Evolutionary conservation across 2,329 filamentous ascomycete species (phyloP).

Genomic region (Botrytis porri): DNA sequence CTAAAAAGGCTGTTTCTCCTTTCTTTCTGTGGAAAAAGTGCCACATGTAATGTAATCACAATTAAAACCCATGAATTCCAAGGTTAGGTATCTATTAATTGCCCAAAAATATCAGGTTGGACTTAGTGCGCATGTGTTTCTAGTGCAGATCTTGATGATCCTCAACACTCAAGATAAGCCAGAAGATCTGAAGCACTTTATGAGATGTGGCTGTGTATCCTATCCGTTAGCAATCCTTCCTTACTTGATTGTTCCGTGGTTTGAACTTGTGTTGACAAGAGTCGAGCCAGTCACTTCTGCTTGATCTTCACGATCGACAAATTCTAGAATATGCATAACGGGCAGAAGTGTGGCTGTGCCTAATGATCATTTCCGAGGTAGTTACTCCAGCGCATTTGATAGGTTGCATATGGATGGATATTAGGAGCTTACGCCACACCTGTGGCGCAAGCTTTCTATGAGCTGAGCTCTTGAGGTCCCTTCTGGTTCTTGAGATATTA

Average conservation of each 20-base stretch:
- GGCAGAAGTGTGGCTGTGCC: neutral
- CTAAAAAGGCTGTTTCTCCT: neutral
- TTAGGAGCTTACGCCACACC: neutral
- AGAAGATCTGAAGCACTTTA: neutral
- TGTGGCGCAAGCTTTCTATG: neutral
- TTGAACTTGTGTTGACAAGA: neutral
- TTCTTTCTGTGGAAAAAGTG: neutral
- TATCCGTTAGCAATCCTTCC: neutral
- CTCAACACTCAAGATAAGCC: neutral
- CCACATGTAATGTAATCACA: neutral
- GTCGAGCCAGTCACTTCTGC: neutral
- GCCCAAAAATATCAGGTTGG: neutral
- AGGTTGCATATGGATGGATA: neutral
- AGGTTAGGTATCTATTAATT: neutral
- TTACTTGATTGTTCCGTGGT: neutral
- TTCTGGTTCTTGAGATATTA: neutral
- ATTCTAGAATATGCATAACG: neutral
- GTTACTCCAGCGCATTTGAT: neutral
- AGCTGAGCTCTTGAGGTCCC: slow-evolving; percentile 12
- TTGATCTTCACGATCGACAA: slow-evolving; percentile 1
- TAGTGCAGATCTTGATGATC: neutral
- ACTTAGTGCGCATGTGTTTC: neutral
- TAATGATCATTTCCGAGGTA: neutral
- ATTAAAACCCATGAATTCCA: neutral
- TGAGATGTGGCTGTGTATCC: neutral